Conservation (phyloP, 768 basidiomycete genomes). For the Rhodotorula sphaerocarpa region DNA sequence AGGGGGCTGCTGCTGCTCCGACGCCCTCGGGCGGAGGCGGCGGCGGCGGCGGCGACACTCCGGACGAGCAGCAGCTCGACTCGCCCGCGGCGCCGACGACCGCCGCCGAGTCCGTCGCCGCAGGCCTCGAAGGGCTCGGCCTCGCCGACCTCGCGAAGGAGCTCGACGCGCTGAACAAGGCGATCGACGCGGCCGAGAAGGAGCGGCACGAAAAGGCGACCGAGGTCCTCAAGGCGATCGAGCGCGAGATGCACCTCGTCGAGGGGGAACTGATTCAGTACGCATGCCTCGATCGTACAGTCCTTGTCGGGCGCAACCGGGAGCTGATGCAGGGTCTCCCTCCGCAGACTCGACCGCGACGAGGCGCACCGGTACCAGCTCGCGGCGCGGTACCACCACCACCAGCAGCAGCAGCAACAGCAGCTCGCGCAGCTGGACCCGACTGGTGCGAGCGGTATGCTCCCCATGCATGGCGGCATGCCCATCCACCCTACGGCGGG, state of each 20-base stretch:
- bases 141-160: constrained; percentile 30
- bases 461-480: background rate
- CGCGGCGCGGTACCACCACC: background rate
- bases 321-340: background rate
- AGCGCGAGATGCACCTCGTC: constrained; percentile 26
- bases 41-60: too few species aligned
- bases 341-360: constrained; percentile 31
- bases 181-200: constrained; percentile 20
- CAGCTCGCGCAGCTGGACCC: background rate
- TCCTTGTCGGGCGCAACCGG: background rate
- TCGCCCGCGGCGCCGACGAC: background rate
- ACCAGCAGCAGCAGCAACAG: background rate
- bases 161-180: constrained; percentile 30
- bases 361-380: constrained; percentile 22
- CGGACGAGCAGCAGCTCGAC: background rate
- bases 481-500: too few species aligned
- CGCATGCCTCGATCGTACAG: background rate
- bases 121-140: background rate
- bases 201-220: constrained; percentile 9
- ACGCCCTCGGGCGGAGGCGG: too few species aligned
- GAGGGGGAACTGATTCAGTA: constrained; percentile 32
- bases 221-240: constrained; percentile 21
- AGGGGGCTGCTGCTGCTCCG: too few species aligned
- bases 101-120: background rate
- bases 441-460: background rate